Conservation (phyloP, 805 yeast species). For the Lachancea quebecensis region DNA sequence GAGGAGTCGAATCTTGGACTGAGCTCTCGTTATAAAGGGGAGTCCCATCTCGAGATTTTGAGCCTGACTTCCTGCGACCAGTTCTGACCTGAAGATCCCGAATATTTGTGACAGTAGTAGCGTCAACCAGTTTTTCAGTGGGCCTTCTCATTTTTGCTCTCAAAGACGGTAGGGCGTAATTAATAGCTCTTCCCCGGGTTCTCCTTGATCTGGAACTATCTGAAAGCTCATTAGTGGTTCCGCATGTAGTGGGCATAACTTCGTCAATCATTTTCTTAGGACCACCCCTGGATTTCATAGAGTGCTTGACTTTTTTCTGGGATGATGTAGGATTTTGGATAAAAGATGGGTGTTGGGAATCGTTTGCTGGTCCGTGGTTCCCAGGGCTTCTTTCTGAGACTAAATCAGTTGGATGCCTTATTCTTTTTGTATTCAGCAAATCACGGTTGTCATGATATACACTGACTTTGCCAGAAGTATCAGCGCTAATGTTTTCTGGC, state of each 20-base stretch:
- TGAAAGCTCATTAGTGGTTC: constrained; percentile 10
- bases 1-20: background rate
- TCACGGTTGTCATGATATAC: constrained; percentile 6
- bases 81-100: constrained; percentile 29
- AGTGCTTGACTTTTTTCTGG: constrained; percentile 25
- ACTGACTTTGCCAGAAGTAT: constrained; percentile 2
- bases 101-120: constrained; percentile 38
- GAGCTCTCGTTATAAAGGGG: background rate
- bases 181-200: constrained; percentile 50
- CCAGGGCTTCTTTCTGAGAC: constrained; percentile 7
- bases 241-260: constrained; percentile 32
- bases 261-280: constrained; percentile 33
- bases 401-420: background rate
- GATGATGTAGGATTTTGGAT: constrained; percentile 15
- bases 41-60: constrained; percentile 5
- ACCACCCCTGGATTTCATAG: constrained; percentile 27
- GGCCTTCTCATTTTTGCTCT: constrained; percentile 65
- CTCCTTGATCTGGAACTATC: constrained; percentile 34
- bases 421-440: background rate
- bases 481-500: background rate
- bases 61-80: constrained; percentile 1
- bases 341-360: constrained; percentile 15
- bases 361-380: constrained; percentile 15
- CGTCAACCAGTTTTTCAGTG: constrained; percentile 52
- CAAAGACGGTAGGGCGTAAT: constrained; percentile 62